Evolutionary conservation across 139 green algal species (phyloP).

Genomic region (Chlamydomonas eustigma): DNA sequence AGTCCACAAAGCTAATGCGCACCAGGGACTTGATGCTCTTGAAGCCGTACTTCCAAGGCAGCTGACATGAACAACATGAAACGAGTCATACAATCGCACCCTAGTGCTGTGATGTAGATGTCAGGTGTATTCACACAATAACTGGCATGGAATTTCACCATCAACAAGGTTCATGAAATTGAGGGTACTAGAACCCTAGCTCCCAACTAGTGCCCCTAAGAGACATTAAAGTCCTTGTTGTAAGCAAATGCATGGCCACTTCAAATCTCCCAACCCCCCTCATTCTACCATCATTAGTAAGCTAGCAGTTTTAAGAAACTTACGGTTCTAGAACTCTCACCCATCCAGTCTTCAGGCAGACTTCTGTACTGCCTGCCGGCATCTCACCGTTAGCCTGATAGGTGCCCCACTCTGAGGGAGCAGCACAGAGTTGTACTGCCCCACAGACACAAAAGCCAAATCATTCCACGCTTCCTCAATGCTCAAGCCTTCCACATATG

Average conservation of each 20-base stretch:
- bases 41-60: slow-evolving; percentile 11
- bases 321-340: too few relatives aligned
- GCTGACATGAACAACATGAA: too few relatives aligned
- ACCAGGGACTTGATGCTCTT: slow-evolving; percentile 2
- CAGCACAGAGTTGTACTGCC: slow-evolving; percentile 10
- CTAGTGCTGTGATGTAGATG: too few relatives aligned
- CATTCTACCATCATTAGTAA: too few relatives aligned
- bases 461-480: slow-evolving; percentile 12
- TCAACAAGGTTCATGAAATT: background rate
- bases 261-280: too few relatives aligned
- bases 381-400: background rate
- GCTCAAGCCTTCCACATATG: background rate
- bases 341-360: too few relatives aligned
- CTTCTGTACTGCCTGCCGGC: too few relatives aligned
- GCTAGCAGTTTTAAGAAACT: too few relatives aligned
- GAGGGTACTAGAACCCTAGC: background rate
- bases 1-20: background rate
- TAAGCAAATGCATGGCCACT: slow-evolving; percentile 12
- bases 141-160: background rate
- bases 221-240: background rate
- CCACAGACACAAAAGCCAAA: slow-evolving; percentile 5
- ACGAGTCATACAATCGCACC: too few relatives aligned
- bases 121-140: background rate
- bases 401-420: background rate
- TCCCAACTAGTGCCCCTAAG: background rate